A percentile compares a stretch with the other conserved stretches of the same genome.
These are phyloP conservation scores for Rhodamnia argentea DNA, from an alignment of 345 rosid species.

Conservation along the genomic window DNA sequence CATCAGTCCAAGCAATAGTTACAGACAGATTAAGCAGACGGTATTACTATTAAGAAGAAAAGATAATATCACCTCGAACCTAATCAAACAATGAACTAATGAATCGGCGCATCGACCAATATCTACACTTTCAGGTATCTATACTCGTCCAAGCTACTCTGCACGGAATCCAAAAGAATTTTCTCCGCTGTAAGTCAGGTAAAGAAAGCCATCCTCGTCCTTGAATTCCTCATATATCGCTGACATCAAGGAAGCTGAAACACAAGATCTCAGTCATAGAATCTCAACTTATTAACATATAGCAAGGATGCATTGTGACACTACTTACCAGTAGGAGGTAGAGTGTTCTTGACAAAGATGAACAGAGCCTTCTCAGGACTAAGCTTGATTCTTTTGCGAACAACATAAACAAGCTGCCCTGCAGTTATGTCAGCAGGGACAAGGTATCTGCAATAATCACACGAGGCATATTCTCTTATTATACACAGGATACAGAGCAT, in stretches of 20 bases:
- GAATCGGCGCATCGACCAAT: conserved; percentile 17
- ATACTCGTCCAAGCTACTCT: background rate
- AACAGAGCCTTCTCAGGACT: conserved; percentile 69
- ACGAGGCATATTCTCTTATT: background rate
- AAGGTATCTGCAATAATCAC: conserved; percentile 39
- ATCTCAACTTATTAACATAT: background rate
- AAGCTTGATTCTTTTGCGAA: conserved; percentile 69
- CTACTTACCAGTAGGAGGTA: conserved; percentile 53
- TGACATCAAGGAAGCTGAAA: conserved; percentile 53
- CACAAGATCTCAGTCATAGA: background rate
- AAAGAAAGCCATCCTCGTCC: conserved; percentile 69
- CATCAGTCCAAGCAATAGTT: background rate
- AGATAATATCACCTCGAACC: background rate
- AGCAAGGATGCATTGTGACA: background rate
- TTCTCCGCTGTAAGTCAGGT: conserved; percentile 71
- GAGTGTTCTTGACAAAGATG: conserved; percentile 50
- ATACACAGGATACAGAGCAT: background rate
- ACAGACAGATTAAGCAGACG: background rate
- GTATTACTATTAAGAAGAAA: background rate
- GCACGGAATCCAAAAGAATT: conserved; percentile 42
- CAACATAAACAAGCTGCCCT: conserved; percentile 71
- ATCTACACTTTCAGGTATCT: conserved; percentile 2
- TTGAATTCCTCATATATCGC: conserved; percentile 54
- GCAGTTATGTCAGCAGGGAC: conserved; percentile 69
- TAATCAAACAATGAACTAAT: background rate